Conservation (phyloP, 169 alveolate genomes). For the Cryptosporidium viatorum region DNA sequence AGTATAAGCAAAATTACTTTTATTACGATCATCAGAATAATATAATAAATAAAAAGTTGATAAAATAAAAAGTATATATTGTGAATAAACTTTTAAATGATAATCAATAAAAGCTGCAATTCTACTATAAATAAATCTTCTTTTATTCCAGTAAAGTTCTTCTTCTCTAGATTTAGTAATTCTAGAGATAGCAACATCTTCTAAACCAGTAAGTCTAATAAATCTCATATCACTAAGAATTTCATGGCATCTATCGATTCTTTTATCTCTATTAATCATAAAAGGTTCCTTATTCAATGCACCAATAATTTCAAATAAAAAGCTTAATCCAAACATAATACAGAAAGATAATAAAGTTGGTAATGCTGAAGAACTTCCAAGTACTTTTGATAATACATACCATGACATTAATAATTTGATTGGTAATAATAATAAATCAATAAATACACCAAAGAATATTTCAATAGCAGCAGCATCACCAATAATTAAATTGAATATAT, state of each 20-base stretch:
- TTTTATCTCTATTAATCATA: conserved; percentile 62
- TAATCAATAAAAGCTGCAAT: conserved; percentile 63
- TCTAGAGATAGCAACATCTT: conserved; percentile 69
- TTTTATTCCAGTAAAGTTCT: conserved; percentile 62
- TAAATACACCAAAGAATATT: conserved; percentile 37
- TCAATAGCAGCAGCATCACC: conserved; percentile 72
- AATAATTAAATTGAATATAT: conserved; percentile 53
- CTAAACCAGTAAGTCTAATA: conserved; percentile 56
- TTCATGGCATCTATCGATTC: conserved; percentile 73
- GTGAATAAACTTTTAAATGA: conserved; percentile 59
- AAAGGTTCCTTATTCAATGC: conserved; percentile 62
- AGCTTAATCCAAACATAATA: conserved; percentile 23
- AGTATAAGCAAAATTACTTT: neutral
- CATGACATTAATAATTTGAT: conserved; percentile 39
- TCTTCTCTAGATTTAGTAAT: conserved; percentile 54
- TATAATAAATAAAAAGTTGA: conserved; percentile 20
- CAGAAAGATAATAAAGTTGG: conserved; percentile 53
- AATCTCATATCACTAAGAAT: conserved; percentile 55
- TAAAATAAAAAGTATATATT: conserved; percentile 34
- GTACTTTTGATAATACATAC: conserved; percentile 40
- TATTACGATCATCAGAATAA: neutral
- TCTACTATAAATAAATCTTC: conserved; percentile 56
- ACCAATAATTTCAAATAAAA: conserved; percentile 66
- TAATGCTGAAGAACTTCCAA: conserved; percentile 54
- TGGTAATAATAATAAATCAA: conserved; percentile 49